These are phyloP conservation scores for Vitis amurensis DNA, from an alignment of 164 flowering plant genomes.

Conservation along the genomic window DNA sequence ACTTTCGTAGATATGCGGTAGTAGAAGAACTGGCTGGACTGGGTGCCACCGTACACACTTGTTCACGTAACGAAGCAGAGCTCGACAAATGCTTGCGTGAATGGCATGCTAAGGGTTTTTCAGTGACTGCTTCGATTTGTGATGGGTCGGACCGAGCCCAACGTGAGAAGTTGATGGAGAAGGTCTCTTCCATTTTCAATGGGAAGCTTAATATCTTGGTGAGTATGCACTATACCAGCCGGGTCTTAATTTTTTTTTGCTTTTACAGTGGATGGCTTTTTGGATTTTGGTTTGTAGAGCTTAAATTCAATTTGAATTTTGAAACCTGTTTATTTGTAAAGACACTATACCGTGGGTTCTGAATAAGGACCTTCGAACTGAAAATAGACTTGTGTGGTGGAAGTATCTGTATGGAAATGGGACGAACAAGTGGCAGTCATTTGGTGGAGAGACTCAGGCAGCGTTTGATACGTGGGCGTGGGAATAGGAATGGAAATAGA, in stretches of 20 bases:
- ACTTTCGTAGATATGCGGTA: constrained; percentile 31
- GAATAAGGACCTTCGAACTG: no score
- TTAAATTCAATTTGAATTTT: no score
- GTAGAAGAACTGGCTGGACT: constrained; percentile 56
- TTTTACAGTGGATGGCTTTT: no score
- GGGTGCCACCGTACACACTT: constrained; percentile 48
- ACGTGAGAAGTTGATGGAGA: constrained; percentile 32
- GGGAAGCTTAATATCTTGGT: constrained; percentile 58
- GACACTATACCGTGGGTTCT: no score
- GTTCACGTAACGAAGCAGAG: constrained; percentile 46
- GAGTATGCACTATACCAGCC: constrained; percentile 3
- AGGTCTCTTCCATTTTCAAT: constrained; percentile 32
- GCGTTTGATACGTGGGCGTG: not conserved
- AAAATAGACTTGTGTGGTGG: not conserved
- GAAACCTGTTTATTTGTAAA: no score
- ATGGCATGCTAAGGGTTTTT: constrained; percentile 46
- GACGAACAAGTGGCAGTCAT: not conserved
- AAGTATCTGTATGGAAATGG: not conserved
- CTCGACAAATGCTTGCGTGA: constrained; percentile 36
- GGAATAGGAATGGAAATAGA: not conserved
- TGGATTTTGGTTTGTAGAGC: no score
- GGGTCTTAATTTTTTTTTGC: no score
- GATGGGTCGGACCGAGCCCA: constrained; percentile 31
- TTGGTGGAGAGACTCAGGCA: not conserved
- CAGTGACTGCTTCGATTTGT: constrained; percentile 49